Evolutionary conservation across 1,139 yeast genomes (phyloP).

Genomic region (Scheffersomyces quercinus): DNA sequence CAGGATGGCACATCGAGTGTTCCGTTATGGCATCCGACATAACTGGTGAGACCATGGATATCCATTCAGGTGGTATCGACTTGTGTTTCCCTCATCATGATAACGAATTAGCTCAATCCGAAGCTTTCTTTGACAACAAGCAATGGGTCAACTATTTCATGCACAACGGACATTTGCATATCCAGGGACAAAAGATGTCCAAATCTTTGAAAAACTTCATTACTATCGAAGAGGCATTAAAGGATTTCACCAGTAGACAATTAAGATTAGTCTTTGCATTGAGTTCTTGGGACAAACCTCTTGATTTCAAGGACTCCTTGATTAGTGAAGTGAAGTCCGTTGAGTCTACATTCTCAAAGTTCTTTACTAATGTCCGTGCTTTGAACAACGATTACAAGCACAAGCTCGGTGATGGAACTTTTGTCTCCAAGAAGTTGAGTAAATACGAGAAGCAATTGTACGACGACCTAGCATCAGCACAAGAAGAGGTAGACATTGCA

Average conservation of each 20-base stretch:
- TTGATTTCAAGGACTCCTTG: slow-evolving; percentile 86
- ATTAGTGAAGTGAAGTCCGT: slow-evolving; percentile 72
- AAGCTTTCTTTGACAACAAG: slow-evolving; percentile 82
- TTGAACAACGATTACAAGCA: slow-evolving; percentile 61
- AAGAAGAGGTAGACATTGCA: slow-evolving; percentile 68
- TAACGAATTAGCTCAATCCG: slow-evolving; percentile 95
- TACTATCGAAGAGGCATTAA: slow-evolving; percentile 87
- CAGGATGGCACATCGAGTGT: slow-evolving; percentile 99
- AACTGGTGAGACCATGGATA: slow-evolving; percentile 81
- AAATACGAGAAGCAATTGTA: slow-evolving; percentile 56
- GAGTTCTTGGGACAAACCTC: slow-evolving; percentile 88
- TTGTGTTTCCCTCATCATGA: slow-evolving; percentile 99
- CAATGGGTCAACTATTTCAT: slow-evolving; percentile 98
- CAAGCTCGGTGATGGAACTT: slow-evolving; percentile 43
- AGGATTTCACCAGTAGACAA: slow-evolving; percentile 71
- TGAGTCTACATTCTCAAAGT: slow-evolving; percentile 75
- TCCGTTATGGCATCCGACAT: slow-evolving; percentile 97
- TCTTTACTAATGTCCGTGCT: slow-evolving; percentile 83
- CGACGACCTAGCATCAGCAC: slow-evolving; percentile 51
- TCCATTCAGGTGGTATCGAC: slow-evolving; percentile 97
- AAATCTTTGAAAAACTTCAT: slow-evolving; percentile 92
- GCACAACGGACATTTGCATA: slow-evolving; percentile 96
- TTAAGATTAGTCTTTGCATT: slow-evolving; percentile 86
- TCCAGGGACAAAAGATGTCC: slow-evolving; percentile 98
- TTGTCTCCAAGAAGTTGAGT: slow-evolving; percentile 57